Percentiles rank a stretch among this genome's conserved stretches.
phyloP scores from a whole-genome alignment of 495 filamentous ascomycete genomes.

The Xylaria flabelliformis region DNA sequence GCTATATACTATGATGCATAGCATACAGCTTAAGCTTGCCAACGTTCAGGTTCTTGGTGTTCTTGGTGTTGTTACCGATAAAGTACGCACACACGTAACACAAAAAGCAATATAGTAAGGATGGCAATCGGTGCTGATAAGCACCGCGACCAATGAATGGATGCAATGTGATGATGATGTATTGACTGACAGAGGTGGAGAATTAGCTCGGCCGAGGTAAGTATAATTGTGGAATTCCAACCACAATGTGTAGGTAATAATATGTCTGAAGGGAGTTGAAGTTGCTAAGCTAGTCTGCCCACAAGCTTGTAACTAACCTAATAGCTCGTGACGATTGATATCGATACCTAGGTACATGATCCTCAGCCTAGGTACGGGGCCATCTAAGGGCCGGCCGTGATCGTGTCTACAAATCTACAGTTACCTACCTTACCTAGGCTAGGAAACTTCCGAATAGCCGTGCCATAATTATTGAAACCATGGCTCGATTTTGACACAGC shows the following conservation, averaged over 20 bases:
- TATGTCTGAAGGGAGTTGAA: background rate
- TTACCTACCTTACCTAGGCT: no score
- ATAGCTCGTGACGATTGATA: no score
- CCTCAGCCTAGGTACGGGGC: no score
- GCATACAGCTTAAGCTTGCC: background rate
- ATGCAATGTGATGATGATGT: background rate
- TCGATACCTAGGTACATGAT: no score
- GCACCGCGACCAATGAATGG: background rate
- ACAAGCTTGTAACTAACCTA: no score
- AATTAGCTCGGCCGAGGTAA: background rate
- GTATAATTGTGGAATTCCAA: background rate
- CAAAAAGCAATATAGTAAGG: background rate
- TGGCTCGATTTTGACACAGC: slow-evolving; percentile 1
- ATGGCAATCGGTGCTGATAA: background rate
- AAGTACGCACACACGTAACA: background rate
- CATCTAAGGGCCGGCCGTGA: no score
- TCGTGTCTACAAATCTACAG: no score
- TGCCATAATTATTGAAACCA: background rate
- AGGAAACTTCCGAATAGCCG: background rate
- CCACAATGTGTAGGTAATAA: background rate
- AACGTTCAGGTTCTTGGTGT: background rate
- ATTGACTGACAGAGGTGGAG: background rate
- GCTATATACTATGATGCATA: background rate
- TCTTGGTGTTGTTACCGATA: slow-evolving; percentile 6
- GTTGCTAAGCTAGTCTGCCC: no score